Conservation (phyloP, 768 basidiomycete species). For the Flagelloscypha sp. region DNA sequence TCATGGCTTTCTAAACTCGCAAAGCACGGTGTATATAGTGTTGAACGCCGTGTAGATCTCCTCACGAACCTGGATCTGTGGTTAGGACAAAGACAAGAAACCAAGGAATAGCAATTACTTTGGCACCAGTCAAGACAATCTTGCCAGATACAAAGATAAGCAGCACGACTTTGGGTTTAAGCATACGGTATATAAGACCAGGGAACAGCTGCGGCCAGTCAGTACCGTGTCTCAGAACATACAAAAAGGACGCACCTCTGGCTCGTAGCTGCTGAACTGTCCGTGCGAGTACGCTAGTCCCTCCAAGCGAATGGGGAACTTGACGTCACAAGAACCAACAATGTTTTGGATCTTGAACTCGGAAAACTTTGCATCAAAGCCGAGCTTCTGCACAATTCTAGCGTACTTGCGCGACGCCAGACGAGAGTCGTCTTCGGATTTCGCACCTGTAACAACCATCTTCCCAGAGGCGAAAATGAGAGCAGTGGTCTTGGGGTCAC, state of each 20-base stretch:
- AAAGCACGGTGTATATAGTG: conserved; percentile 96
- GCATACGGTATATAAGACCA: conserved; percentile 98
- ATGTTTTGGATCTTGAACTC: conserved; percentile 99
- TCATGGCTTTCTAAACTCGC: conserved; percentile 88
- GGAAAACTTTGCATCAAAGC: conserved; percentile 98
- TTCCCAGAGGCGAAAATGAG: conserved; percentile 99
- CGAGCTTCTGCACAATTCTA: conserved; percentile 97
- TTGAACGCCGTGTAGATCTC: conserved; percentile 99
- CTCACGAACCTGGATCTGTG: conserved; percentile 72
- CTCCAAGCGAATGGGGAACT: conserved; percentile 97
- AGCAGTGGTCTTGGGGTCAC: conserved; percentile 98
- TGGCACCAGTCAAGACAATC: conserved; percentile 97
- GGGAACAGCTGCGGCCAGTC: conserved; percentile 76
- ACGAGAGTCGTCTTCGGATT: conserved; percentile 96
- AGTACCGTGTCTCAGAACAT: conserved; percentile 4
- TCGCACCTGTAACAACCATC: conserved; percentile 99
- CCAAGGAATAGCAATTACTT: conserved; percentile 49
- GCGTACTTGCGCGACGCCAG: conserved; percentile 98
- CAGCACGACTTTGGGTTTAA: conserved; percentile 97
- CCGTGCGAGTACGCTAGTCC: conserved; percentile 97
- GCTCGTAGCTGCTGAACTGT: conserved; percentile 95
- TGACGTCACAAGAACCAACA: conserved; percentile 95
- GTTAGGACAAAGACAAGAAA: conserved; percentile 9
- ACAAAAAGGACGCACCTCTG: conserved; percentile 58
- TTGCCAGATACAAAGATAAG: conserved; percentile 99